Conservation (phyloP, 2,329 filamentous ascomycete genomes). For the Penicillium sp. region DNA sequence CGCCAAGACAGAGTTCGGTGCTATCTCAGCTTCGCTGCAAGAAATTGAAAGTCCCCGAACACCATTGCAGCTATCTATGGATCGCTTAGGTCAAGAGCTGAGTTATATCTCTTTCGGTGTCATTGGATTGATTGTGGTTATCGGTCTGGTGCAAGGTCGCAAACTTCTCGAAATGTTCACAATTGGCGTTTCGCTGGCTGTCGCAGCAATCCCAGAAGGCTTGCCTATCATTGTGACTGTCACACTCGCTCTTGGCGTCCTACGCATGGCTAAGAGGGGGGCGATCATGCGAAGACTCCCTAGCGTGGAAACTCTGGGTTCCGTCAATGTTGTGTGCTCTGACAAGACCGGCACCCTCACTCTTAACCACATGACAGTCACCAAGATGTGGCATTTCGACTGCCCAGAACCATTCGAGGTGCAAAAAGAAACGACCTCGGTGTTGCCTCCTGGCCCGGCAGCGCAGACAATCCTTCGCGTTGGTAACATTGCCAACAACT, state of each 20-base stretch:
- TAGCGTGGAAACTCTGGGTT: constrained; percentile 94
- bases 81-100: constrained; percentile 90
- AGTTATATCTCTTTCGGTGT: constrained; percentile 96
- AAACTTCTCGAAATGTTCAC: constrained; percentile 92
- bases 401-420: constrained; percentile 58
- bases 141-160: constrained; percentile 88
- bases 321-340: constrained; percentile 99
- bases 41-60: constrained; percentile 95
- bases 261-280: constrained; percentile 92
- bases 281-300: constrained; percentile 95
- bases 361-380: constrained; percentile 97
- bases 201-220: constrained; percentile 93
- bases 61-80: constrained; percentile 93
- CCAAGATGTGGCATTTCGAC: constrained; percentile 94
- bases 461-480: constrained; percentile 81
- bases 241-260: constrained; percentile 87
- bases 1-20: constrained; percentile 89
- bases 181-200: constrained; percentile 92
- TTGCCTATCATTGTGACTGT: constrained; percentile 98
- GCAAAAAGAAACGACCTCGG: constrained; percentile 52
- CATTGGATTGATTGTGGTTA: constrained; percentile 86
- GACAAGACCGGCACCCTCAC: constrained; percentile 98
- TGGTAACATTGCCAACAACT: constrained; percentile 96
- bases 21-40: constrained; percentile 89
- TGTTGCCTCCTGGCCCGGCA: constrained; percentile 65